Conservation (phyloP, 257 asterid species). For the Nicotiana tomentosiformis region DNA sequence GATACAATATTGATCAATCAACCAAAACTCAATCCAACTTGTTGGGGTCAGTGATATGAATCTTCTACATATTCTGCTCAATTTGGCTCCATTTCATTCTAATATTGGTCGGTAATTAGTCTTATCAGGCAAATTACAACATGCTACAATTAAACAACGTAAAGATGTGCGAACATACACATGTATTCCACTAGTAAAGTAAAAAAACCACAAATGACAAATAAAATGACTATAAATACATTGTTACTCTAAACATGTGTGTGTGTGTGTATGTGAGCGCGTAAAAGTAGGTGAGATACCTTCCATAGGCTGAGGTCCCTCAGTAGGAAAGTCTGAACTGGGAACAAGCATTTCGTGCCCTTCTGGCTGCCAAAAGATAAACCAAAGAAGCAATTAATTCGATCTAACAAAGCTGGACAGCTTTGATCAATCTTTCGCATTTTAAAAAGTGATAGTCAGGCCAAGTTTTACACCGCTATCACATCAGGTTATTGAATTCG, state of each 20-base stretch:
- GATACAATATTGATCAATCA: slow-evolving; percentile 1
- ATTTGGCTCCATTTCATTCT: background rate
- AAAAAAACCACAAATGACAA: background rate
- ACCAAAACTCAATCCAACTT: background rate
- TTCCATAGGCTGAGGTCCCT: slow-evolving; percentile 75
- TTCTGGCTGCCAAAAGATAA: slow-evolving; percentile 39
- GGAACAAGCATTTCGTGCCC: slow-evolving; percentile 68
- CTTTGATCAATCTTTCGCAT: slow-evolving; percentile 5
- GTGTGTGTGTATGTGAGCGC: background rate
- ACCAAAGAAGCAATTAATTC: slow-evolving; percentile 12
- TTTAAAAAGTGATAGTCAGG: background rate
- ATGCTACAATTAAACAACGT: background rate
- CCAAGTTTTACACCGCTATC: background rate
- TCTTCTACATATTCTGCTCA: background rate
- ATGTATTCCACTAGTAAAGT: background rate
- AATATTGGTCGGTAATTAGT: background rate
- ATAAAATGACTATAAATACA: background rate
- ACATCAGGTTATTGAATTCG: background rate
- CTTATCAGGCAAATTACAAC: background rate
- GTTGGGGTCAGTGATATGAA: background rate
- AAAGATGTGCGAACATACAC: background rate
- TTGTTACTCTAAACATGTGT: background rate
- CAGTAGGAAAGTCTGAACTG: slow-evolving; percentile 39
- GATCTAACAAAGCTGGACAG: slow-evolving; percentile 30
- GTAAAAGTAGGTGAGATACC: slow-evolving; percentile 28